These are phyloP conservation scores for Stromatinia cepivora DNA, from an alignment of 2,329 filamentous ascomycete genomes.

Conservation along the genomic window DNA sequence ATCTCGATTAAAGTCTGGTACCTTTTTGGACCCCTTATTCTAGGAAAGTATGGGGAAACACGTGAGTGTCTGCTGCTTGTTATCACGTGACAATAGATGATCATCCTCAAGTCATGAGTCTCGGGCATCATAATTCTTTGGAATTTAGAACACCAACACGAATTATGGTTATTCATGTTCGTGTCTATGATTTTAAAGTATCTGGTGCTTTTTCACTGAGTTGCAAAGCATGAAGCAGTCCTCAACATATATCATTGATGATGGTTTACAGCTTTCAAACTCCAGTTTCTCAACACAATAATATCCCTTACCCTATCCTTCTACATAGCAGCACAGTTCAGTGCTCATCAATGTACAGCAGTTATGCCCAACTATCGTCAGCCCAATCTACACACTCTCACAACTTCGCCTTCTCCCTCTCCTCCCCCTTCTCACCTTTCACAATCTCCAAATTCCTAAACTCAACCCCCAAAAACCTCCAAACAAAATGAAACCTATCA, in stretches of 20 bases:
- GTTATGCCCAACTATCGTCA: background rate
- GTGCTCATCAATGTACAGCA: too few relatives aligned
- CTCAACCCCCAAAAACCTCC: conserved; percentile 62
- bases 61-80: background rate
- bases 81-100: background rate
- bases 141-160: too few relatives aligned
- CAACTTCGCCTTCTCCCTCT: conserved; percentile 23
- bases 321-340: too few relatives aligned
- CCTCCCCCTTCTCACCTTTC: conserved; percentile 27
- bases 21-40: conserved; percentile 18
- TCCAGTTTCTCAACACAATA: too few relatives aligned
- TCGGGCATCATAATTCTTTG: background rate
- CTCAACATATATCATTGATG: too few relatives aligned
- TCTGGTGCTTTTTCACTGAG: too few relatives aligned
- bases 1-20: conserved; percentile 22
- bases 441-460: conserved; percentile 55
- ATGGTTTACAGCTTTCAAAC: too few relatives aligned
- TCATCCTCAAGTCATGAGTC: background rate
- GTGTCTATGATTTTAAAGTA: too few relatives aligned
- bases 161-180: too few relatives aligned
- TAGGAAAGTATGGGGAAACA: conserved; percentile 20
- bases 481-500: conserved; percentile 71
- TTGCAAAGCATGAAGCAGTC: too few relatives aligned
- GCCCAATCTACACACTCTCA: background rate
- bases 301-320: too few relatives aligned